Base-by-base conservation (phyloP, 192 early-diverging fungal genomes). In the Mortierella claussenii region DNA sequence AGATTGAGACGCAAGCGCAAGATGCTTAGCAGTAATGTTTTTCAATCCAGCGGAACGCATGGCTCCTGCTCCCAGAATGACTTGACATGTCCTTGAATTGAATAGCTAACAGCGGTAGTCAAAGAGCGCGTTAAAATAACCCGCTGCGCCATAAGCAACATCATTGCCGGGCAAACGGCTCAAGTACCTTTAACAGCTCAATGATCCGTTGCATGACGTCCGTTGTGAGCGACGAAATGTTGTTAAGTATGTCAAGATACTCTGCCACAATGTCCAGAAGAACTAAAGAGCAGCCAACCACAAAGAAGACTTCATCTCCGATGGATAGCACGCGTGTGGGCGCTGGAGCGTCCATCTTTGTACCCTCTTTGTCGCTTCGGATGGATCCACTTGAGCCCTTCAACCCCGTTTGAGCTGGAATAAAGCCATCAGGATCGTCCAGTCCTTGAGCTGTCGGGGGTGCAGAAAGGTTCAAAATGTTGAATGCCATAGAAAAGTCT, bases 41-140 rank as follows among this genome's bases (percentile, higher is more conserved):
- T 97, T 95, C 23, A 99, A 79, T 21, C 98, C 98, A 11, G 96
- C 97, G n/a, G 96, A 97, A 28, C 89, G 86, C 87, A 96, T 95
- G 0, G 98, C 98, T 2, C 98, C 98, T 8, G 96, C 97, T 7
- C 97, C 98, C 15, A 99, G 86, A 78, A 99, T 98, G 1, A 98
- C 95, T 81, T 98, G 96, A 80, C 97, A 98, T 9, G 91, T 90
- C 55, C 95, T 75, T 5, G 96, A 97, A 76, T 99, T 99, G 83
- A 97, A 98, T 17, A 95, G 64, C 92, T 97, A 59, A 15, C 34
- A 40, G 1, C 6, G 42, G 32, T 27, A 51, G 32, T 34, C 1
- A 59, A 12, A 4, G 2, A 33, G 24, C 37, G 8, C 46, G 13
- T 13, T 48, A 48, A 10, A 48, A 4, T 48, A 10, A 48, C 13